These are phyloP conservation scores for Kuraishia ogatae DNA, from an alignment of 805 yeast species.

Conservation along the genomic window DNA sequence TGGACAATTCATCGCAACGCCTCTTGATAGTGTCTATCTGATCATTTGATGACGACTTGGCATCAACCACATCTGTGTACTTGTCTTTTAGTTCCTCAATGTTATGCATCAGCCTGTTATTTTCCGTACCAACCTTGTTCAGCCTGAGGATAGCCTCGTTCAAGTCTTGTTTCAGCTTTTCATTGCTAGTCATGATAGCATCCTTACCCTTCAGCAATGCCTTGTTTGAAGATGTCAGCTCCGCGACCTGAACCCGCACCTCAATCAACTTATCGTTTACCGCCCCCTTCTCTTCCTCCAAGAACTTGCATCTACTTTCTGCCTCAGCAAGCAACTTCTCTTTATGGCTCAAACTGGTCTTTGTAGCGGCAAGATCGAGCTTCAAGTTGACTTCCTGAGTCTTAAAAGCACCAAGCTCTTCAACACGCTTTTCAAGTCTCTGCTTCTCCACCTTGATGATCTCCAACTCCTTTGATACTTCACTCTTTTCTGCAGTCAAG, in stretches of 20 bases:
- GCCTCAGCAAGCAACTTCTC: slow-evolving; percentile 31
- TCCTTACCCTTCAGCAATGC: slow-evolving; percentile 28
- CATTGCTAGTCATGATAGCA: slow-evolving; percentile 33
- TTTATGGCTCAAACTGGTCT: slow-evolving; percentile 34
- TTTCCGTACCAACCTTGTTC: slow-evolving; percentile 32
- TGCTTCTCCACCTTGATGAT: slow-evolving; percentile 28
- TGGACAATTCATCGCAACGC: slow-evolving; percentile 63
- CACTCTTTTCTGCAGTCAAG: slow-evolving; percentile 21
- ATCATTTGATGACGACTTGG: slow-evolving; percentile 20
- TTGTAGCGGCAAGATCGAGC: slow-evolving; percentile 37
- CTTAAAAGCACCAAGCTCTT: slow-evolving; percentile 30
- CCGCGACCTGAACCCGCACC: slow-evolving; percentile 31
- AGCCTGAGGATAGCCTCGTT: slow-evolving; percentile 27
- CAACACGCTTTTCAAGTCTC: slow-evolving; percentile 12
- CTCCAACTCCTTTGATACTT: slow-evolving; percentile 19
- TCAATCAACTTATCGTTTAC: slow-evolving; percentile 29
- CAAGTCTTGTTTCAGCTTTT: slow-evolving; percentile 21
- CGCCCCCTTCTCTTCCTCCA: slow-evolving; percentile 30
- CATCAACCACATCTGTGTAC: slow-evolving; percentile 24
- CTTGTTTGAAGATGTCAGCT: slow-evolving; percentile 26
- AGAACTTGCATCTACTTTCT: slow-evolving; percentile 24
- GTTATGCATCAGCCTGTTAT: slow-evolving; percentile 29
- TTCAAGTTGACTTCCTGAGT: slow-evolving; percentile 35
- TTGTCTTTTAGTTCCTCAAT: slow-evolving; percentile 31
- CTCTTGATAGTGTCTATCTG: slow-evolving; percentile 44